Base-by-base conservation (phyloP, 2,329 filamentous ascomycete genomes). In the Botryotinia globosa region DNA sequence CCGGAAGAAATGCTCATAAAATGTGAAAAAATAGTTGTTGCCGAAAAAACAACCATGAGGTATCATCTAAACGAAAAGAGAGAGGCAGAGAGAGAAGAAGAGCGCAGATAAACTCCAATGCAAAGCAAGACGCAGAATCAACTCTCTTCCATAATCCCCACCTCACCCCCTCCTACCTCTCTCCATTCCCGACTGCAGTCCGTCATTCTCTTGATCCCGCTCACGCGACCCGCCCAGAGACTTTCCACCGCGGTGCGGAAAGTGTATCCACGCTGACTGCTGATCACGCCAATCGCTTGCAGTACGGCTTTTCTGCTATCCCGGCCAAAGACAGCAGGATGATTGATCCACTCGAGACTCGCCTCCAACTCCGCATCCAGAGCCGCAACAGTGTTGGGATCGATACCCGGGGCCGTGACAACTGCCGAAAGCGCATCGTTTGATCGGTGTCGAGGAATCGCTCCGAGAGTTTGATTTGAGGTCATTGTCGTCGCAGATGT, bases 281-380 rank as follows among this genome's bases (percentile, higher is more conserved):
- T 96, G 78, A 99, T 98, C 74, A 98, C 94, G 10, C 96, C 95
- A 77, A 99, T 98, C 25, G 94, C 94, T 82, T 99, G 96, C 37
- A 99, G 86, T 3, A 99, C 94, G 7, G 95, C 94, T 84, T 99
- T 99, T 79, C 96, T 91, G 73, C 93, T 96, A 81, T 99, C 96
- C 54, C 96, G 90, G 14, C 92, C 91, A 81, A 99, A 99, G 3
- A 98, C 93, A 2, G 94, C 94, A 1, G 96, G 96, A 80, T 99
- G 96, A 80, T 92, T 94, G 82, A 99, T 98, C 96, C 96, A 99
- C 83, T 99, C 96, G 25, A 99, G 85, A 68, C 92, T 93, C 48
- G 92, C 89, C 81, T 97, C 94, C 48, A 99, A 88, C 82, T 99
- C 96, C 1, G 92, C 89, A 81, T 99, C 96, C 29, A 99, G 89